Conservation (phyloP, 2,329 filamentous ascomycete species). For the Aspergillus carbonarius region DNA sequence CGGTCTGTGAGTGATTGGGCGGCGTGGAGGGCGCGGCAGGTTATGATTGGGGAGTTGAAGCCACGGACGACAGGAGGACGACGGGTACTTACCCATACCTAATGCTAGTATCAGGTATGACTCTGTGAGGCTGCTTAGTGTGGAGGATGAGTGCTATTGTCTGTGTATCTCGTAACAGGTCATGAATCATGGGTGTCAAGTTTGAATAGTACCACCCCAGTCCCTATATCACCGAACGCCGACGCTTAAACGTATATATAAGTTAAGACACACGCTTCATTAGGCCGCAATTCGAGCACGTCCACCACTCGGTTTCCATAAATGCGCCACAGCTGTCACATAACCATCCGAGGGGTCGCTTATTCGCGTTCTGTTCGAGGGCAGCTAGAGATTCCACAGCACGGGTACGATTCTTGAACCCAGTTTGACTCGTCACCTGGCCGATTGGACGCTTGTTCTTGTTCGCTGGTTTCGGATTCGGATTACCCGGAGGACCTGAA, state of each 20-base stretch:
- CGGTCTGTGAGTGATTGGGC: slow-evolving; percentile 14
- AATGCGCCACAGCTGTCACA: slow-evolving; percentile 60
- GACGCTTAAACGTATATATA: background rate
- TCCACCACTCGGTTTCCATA: slow-evolving; percentile 67
- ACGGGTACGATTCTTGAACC: slow-evolving; percentile 31
- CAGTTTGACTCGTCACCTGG: slow-evolving; percentile 13
- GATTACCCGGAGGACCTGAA: slow-evolving; percentile 8
- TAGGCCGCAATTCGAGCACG: slow-evolving; percentile 58
- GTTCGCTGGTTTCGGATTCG: slow-evolving; percentile 11
- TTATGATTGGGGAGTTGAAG: slow-evolving; percentile 14
- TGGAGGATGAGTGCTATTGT: too few relatives aligned
- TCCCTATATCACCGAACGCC: background rate
- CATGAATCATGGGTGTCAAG: background rate
- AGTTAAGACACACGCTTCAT: slow-evolving; percentile 56
- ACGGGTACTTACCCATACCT: background rate
- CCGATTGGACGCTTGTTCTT: slow-evolving; percentile 25
- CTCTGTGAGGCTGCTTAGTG: background rate
- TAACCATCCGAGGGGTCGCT: slow-evolving; percentile 57
- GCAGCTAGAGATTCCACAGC: slow-evolving; percentile 39
- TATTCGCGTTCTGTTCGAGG: slow-evolving; percentile 44
- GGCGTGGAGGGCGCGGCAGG: slow-evolving; percentile 10
- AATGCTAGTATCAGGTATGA: background rate
- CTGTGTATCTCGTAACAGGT: background rate
- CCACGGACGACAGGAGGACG: background rate
- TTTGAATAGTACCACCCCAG: background rate